A percentile compares a stretch with the other conserved stretches of the same genome.
phyloP scores from a whole-genome alignment of 2,329 filamentous ascomycete genomes.

The Diplocarpon mali region DNA sequence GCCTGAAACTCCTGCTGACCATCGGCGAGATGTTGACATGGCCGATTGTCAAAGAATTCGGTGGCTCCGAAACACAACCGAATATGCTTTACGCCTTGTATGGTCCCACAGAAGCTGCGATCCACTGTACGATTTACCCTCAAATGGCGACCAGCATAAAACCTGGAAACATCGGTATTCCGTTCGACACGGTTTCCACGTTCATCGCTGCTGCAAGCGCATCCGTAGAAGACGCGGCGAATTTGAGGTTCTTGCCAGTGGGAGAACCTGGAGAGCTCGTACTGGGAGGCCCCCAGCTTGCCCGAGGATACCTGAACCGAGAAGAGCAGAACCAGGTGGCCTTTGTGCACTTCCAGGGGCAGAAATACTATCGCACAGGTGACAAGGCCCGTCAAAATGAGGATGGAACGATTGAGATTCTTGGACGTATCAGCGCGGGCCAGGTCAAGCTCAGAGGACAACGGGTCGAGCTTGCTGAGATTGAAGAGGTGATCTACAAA shows the following conservation, averaged over 20 bases:
- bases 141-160: constrained; percentile 44
- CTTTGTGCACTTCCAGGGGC: constrained; percentile 55
- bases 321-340: constrained; percentile 60
- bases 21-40: constrained; percentile 89
- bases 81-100: constrained; percentile 89
- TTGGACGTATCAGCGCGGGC: constrained; percentile 67
- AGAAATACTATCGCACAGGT: constrained; percentile 70
- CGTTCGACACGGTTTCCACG: constrained; percentile 59
- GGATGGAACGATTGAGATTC: constrained; percentile 67
- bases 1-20: constrained; percentile 62
- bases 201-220: constrained; percentile 22
- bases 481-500: constrained; percentile 58
- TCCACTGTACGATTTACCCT: constrained; percentile 74
- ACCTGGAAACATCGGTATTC: constrained; percentile 62
- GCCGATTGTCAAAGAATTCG: constrained; percentile 70
- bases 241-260: constrained; percentile 21
- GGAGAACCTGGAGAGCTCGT: constrained; percentile 51
- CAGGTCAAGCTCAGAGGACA: constrained; percentile 85
- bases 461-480: constrained; percentile 67
- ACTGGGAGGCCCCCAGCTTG: constrained; percentile 70
- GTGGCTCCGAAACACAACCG: constrained; percentile 30
- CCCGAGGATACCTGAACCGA: constrained; percentile 71
- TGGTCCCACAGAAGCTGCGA: constrained; percentile 82
- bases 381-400: constrained; percentile 63
- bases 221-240: constrained; percentile 10